Evolutionary conservation across 345 rosid genomes (phyloP).

Genomic region (Brassica nigra): DNA sequence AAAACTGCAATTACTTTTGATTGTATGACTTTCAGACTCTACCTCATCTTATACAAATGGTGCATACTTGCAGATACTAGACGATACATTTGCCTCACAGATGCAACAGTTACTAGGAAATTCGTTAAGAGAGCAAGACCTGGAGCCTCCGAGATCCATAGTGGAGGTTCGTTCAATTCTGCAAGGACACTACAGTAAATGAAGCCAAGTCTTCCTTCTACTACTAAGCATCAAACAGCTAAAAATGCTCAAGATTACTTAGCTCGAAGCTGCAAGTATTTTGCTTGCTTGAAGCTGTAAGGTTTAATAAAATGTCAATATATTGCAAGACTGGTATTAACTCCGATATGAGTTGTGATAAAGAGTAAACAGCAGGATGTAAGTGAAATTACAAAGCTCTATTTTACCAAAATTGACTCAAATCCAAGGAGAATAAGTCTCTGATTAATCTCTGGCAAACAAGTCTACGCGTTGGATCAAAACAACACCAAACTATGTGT

Average conservation of each 20-base stretch:
- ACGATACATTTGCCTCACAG: slow-evolving; percentile 88
- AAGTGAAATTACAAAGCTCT: neutral
- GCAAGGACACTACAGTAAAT: slow-evolving; percentile 75
- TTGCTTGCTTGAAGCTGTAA: too few relatives aligned
- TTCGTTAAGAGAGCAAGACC: slow-evolving; percentile 75
- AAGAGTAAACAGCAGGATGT: neutral
- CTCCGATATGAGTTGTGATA: neutral
- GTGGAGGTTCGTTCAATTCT: slow-evolving; percentile 89
- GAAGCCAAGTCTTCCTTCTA: slow-evolving; percentile 60
- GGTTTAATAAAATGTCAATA: neutral
- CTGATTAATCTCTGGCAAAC: neutral
- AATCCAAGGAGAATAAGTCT: neutral
- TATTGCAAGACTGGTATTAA: neutral
- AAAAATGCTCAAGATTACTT: neutral
- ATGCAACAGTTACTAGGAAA: slow-evolving; percentile 94
- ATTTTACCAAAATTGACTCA: neutral
- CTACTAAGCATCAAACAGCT: slow-evolving; percentile 37
- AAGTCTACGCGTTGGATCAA: neutral
- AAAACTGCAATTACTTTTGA: neutral
- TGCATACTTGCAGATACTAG: slow-evolving; percentile 64
- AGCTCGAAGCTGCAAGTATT: neutral
- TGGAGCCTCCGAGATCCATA: slow-evolving; percentile 90
- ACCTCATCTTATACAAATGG: slow-evolving; percentile 5
- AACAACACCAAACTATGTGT: neutral
- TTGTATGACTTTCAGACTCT: neutral